Conservation (phyloP, 1,139 yeast species). For the Diutina rugosa region DNA sequence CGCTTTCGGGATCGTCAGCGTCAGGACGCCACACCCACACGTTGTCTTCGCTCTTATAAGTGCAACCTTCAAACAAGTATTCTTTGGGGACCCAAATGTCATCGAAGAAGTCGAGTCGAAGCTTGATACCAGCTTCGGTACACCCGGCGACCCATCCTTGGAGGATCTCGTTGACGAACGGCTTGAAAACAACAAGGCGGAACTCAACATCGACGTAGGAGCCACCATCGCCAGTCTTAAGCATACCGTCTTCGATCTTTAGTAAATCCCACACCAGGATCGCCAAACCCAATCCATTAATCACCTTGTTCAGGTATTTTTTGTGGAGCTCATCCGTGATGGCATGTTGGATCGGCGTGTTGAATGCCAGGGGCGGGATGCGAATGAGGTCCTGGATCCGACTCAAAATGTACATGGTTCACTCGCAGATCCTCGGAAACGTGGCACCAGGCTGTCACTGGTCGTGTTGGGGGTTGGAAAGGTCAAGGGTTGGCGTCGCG, state of each 20-base stretch:
- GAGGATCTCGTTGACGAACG: slow-evolving; percentile 87
- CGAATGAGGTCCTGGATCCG: slow-evolving; percentile 73
- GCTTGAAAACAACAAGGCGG: slow-evolving; percentile 75
- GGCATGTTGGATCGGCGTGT: slow-evolving; percentile 56
- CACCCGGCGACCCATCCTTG: slow-evolving; percentile 91
- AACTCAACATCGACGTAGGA: slow-evolving; percentile 66
- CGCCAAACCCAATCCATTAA: slow-evolving; percentile 75
- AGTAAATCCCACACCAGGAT: slow-evolving; percentile 75
- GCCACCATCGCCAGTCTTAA: slow-evolving; percentile 95
- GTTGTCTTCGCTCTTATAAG: slow-evolving; percentile 58
- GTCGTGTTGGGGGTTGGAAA: background rate
- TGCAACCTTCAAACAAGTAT: slow-evolving; percentile 68
- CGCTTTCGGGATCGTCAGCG: slow-evolving; percentile 60
- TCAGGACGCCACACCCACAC: slow-evolving; percentile 93
- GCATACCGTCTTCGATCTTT: slow-evolving; percentile 71
- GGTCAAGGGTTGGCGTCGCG: background rate
- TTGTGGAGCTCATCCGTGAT: slow-evolving; percentile 70
- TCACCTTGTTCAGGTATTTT: slow-evolving; percentile 75
- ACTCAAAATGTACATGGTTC: slow-evolving; percentile 68
- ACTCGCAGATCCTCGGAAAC: background rate
- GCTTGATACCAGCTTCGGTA: slow-evolving; percentile 74
- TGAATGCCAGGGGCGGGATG: slow-evolving; percentile 77
- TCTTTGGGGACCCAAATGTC: slow-evolving; percentile 82
- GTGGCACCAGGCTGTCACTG: background rate
- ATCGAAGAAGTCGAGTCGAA: slow-evolving; percentile 77